These are phyloP conservation scores for Petunia secreta DNA, from an alignment of 257 asterid species.

Conservation along the genomic window DNA sequence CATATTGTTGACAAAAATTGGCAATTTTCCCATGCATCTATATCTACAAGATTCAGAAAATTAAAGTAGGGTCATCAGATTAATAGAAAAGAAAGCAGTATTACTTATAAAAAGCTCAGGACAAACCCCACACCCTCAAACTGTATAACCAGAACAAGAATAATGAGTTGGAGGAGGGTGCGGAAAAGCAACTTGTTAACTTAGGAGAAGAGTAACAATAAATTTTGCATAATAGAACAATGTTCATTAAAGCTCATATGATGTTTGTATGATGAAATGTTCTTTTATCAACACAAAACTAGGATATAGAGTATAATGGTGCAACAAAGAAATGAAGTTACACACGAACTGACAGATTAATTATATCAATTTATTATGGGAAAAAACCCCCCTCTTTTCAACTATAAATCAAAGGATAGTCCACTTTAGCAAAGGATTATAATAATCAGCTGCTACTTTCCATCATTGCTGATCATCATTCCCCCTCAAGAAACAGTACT, in stretches of 20 bases:
- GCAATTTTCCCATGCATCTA: not conserved
- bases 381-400: no score
- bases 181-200: not conserved
- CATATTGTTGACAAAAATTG: not conserved
- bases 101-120: not conserved
- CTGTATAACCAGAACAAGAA: not conserved
- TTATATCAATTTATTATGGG: not conserved
- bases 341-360: not conserved
- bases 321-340: not conserved
- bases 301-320: not conserved
- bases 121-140: not conserved
- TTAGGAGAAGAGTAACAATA: not conserved
- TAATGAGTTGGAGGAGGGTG: not conserved
- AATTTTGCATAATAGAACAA: not conserved
- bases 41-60: not conserved
- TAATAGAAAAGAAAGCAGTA: not conserved
- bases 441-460: no score
- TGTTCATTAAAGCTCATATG: not conserved
- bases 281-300: not conserved
- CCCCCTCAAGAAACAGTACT: no score
- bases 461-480: no score
- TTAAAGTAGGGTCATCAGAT: not conserved
- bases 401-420: no score
- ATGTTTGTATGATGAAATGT: conserved; percentile 3
- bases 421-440: no score